phyloP scores from a whole-genome alignment of 1,284 basidiomycete genomes.

The Moesziomyces antarcticus region DNA sequence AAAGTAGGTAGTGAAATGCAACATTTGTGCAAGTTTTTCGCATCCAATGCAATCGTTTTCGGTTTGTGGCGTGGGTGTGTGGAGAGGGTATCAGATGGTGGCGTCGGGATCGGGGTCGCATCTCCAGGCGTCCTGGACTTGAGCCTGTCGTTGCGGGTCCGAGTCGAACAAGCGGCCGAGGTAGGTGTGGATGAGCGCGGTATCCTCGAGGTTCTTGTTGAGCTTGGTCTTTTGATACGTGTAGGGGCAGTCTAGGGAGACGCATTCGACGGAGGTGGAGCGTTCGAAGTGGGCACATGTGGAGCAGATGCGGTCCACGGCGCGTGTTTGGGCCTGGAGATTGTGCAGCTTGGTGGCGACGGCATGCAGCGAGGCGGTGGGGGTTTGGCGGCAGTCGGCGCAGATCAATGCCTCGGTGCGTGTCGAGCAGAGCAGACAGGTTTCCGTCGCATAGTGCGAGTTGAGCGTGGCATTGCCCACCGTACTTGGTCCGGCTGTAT shows the following conservation, averaged over 20 bases:
- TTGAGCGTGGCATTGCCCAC: conserved; percentile 74
- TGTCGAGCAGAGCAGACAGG: conserved; percentile 78
- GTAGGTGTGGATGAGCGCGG: conserved; percentile 14
- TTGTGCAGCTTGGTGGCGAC: conserved; percentile 22
- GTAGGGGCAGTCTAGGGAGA: conserved; percentile 60
- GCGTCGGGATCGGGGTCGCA: too few species aligned
- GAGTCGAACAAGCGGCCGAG: conserved; percentile 16
- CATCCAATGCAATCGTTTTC: too few species aligned
- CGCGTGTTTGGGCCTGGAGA: conserved; percentile 23
- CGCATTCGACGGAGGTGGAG: conserved; percentile 42
- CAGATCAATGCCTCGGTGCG: conserved; percentile 70
- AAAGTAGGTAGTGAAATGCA: neutral
- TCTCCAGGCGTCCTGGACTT: conserved; percentile 23
- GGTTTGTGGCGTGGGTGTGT: too few species aligned
- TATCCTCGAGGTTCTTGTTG: conserved; percentile 21
- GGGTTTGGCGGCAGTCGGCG: conserved; percentile 43
- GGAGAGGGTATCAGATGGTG: too few species aligned
- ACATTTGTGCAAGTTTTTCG: too few species aligned
- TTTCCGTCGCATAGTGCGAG: conserved; percentile 79
- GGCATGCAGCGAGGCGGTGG: conserved; percentile 24
- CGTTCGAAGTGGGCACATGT: conserved; percentile 43
- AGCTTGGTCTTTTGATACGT: conserved; percentile 50
- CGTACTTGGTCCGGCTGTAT: neutral
- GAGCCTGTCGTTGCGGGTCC: conserved; percentile 9
- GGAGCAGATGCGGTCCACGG: conserved; percentile 51